Evolutionary conservation across 306 rosid genomes (phyloP), one percentile per base, ranked within the genome.

Genomic region (Carpinus viminea): DNA sequence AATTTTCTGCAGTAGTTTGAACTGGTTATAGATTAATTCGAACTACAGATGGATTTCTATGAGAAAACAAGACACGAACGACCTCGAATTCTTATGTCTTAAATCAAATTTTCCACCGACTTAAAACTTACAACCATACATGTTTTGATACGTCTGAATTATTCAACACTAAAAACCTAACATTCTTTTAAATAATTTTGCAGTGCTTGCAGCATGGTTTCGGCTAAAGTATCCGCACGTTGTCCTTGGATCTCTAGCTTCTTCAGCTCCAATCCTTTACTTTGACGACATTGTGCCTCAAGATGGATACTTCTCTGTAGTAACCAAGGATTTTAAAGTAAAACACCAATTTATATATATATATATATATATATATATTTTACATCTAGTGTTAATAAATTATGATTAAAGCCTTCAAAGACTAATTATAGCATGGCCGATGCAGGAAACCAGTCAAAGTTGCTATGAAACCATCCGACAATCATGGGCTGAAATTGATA

Each of bases 151-250:
- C 41, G 26, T 24, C 26, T 36, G 5, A 36, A 36, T 36, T 36
- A 3, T 36, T 2, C 51, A 8, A 47, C 12, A 2, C 12, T 10
- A 2, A 7, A 2, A 47, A 8, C 6, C 20, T 28, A 28, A 28
- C 26, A 15, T 28, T 12, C 17, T 70, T 36, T 13, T 11, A 45
- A 13, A 9, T 73, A 8, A 12, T 61, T 76, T 18, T 74, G 45
- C 83, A 90, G 89, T 88, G 91, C 90, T 88, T 13, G 89, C 91
- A 8, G 73, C 93, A 21, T 88, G 93, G 91, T 90, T 90, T 68
- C 80, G 91, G 54, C 80, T 86, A 12, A 90, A 90, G 80, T 88
- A 90, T 70, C 93, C 93, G 1, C 93, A 86, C 46, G 56, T 90
- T 69, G 90, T 89, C 21, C 51, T 80, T 13, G 89, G 91, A 21